These are phyloP conservation scores for Garcileccinum viscosum DNA, from an alignment of 1,284 basidiomycete genomes.

Conservation along the genomic window DNA sequence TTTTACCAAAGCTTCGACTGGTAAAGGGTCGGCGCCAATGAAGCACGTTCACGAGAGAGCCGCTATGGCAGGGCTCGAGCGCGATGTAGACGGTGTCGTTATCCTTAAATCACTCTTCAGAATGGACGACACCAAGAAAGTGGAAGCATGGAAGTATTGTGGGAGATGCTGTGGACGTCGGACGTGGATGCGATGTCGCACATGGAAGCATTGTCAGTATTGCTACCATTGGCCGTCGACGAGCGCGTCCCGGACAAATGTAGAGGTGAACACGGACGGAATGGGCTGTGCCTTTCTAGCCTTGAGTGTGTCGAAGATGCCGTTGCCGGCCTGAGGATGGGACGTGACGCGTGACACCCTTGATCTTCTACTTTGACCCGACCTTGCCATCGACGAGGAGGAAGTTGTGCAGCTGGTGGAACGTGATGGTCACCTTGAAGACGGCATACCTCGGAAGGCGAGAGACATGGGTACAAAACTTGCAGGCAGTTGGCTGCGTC, in stretches of 20 bases:
- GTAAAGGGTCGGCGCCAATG: slow-evolving; percentile 87
- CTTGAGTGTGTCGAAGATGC: slow-evolving; percentile 46
- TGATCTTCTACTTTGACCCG: too few relatives aligned
- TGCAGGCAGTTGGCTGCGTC: too few relatives aligned
- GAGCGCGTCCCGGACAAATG: not conserved
- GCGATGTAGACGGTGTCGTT: slow-evolving; percentile 96
- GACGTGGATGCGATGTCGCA: slow-evolving; percentile 36
- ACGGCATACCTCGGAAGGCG: too few relatives aligned
- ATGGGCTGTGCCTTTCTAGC: slow-evolving; percentile 44
- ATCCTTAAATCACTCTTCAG: slow-evolving; percentile 96
- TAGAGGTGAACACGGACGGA: slow-evolving; percentile 11
- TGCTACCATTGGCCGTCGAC: slow-evolving; percentile 22
- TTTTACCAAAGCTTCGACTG: slow-evolving; percentile 92
- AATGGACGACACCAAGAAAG: slow-evolving; percentile 75
- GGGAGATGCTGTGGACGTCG: slow-evolving; percentile 35
- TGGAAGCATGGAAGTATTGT: slow-evolving; percentile 35
- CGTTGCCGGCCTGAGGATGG: slow-evolving; percentile 43
- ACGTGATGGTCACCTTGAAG: too few relatives aligned
- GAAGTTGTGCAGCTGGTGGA: too few relatives aligned
- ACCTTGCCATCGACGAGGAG: too few relatives aligned
- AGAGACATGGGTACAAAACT: too few relatives aligned
- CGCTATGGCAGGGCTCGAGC: slow-evolving; percentile 90
- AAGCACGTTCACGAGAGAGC: slow-evolving; percentile 91
- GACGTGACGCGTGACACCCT: slow-evolving; percentile 62
- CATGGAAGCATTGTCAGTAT: slow-evolving; percentile 37